Conservation (phyloP, 805 yeast species). For the Yamadazyma takamatsuzukensis region DNA sequence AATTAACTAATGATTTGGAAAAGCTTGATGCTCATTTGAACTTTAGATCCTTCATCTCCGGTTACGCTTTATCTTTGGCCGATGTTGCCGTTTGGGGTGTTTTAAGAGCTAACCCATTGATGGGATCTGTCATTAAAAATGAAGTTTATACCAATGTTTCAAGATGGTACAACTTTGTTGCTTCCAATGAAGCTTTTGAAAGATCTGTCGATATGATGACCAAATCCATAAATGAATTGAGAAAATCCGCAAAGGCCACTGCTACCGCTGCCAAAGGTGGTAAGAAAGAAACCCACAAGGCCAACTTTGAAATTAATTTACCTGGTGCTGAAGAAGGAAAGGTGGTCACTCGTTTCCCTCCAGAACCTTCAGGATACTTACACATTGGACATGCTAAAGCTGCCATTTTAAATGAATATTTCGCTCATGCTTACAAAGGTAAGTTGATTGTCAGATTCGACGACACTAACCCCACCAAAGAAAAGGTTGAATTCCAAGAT, state of each 20-base stretch:
- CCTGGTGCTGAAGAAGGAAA: slow-evolving; percentile 89
- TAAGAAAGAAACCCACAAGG: slow-evolving; percentile 86
- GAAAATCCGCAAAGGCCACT: slow-evolving; percentile 53
- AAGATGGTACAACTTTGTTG: slow-evolving; percentile 87
- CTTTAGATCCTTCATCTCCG: slow-evolving; percentile 75
- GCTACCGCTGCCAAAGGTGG: slow-evolving; percentile 52
- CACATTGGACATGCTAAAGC: slow-evolving; percentile 99
- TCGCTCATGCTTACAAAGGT: slow-evolving; percentile 94
- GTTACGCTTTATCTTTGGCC: slow-evolving; percentile 64
- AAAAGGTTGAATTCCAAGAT: slow-evolving; percentile 90
- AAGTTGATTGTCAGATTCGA: slow-evolving; percentile 95
- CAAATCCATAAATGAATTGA: slow-evolving; percentile 67
- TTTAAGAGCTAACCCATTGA: slow-evolving; percentile 86
- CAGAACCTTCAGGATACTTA: slow-evolving; percentile 98
- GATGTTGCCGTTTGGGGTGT: slow-evolving; percentile 94
- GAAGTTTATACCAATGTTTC: slow-evolving; percentile 81
- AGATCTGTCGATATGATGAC: slow-evolving; percentile 63
- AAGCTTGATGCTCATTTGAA: slow-evolving; percentile 78
- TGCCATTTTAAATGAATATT: slow-evolving; percentile 92
- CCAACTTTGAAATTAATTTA: slow-evolving; percentile 90
- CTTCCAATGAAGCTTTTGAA: slow-evolving; percentile 64
- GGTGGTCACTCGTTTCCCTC: slow-evolving; percentile 98
- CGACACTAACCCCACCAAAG: slow-evolving; percentile 97
- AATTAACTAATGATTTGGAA: slow-evolving; percentile 72
- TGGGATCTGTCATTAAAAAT: slow-evolving; percentile 85